These are phyloP conservation scores for Epithemia pelagica DNA, from an alignment of 108 stramenopile species.

Conservation along the genomic window DNA sequence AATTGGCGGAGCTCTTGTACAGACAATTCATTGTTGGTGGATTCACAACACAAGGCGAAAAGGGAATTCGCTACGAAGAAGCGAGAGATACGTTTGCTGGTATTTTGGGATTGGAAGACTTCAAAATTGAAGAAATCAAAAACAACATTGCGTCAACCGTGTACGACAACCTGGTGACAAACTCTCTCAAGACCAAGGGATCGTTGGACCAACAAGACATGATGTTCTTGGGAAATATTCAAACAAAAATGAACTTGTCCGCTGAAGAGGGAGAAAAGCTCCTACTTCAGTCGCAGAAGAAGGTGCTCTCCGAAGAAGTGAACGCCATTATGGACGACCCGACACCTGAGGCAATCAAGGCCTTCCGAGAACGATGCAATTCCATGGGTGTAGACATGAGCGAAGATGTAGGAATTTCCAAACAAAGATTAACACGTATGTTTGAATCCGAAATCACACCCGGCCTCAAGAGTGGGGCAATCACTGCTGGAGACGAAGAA, in stretches of 20 bases:
- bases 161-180: conserved; percentile 83
- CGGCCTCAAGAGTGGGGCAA: conserved; percentile 67
- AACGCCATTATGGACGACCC: conserved; percentile 46
- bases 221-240: conserved; percentile 89
- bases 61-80: conserved; percentile 66
- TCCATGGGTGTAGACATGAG: conserved; percentile 74
- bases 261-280: conserved; percentile 69
- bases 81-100: conserved; percentile 67
- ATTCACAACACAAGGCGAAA: conserved; percentile 67
- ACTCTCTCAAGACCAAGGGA: conserved; percentile 71
- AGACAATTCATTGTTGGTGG: conserved; percentile 81
- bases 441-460: conserved; percentile 71
- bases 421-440: conserved; percentile 50
- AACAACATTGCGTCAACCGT: conserved; percentile 70
- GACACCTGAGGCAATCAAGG: conserved; percentile 54
- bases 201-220: conserved; percentile 88
- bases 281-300: conserved; percentile 70
- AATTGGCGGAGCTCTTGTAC: conserved; percentile 74
- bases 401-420: conserved; percentile 69
- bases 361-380: conserved; percentile 86
- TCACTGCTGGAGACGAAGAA: conserved; percentile 38
- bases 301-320: conserved; percentile 77
- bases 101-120: conserved; percentile 69
- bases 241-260: conserved; percentile 71
- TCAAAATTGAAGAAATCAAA: conserved; percentile 74